Conservation (phyloP, 2,329 filamentous ascomycete genomes). For the Chrysosporium queenslandicum region DNA sequence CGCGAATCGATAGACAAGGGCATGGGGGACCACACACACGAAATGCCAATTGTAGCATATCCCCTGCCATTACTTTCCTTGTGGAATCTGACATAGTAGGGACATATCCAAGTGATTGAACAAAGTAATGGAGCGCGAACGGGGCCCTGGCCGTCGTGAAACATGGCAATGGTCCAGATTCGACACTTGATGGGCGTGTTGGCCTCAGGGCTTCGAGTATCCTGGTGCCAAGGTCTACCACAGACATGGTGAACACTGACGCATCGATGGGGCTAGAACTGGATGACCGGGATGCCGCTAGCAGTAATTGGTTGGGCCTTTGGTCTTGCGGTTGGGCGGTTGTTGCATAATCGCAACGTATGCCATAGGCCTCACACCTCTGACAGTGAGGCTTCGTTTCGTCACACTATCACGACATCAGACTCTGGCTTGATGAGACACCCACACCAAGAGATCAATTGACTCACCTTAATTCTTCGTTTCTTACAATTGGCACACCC, state of each 20-base stretch:
- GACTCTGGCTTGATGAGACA: neutral
- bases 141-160: slow-evolving; percentile 13
- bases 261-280: slow-evolving; percentile 1
- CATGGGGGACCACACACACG: slow-evolving; percentile 19
- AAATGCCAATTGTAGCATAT: slow-evolving; percentile 26
- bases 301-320: neutral
- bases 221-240: slow-evolving; percentile 12
- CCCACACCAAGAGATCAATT: neutral
- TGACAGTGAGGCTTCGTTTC: slow-evolving; percentile 27
- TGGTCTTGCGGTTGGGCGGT: slow-evolving; percentile 2
- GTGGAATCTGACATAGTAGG: slow-evolving; percentile 15
- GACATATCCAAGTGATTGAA: slow-evolving; percentile 16
- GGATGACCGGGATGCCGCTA: slow-evolving; percentile 10
- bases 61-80: slow-evolving; percentile 19
- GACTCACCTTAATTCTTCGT: slow-evolving; percentile 29
- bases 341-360: slow-evolving; percentile 25
- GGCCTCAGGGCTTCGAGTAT: slow-evolving; percentile 23
- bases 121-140: slow-evolving; percentile 26
- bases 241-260: slow-evolving; percentile 9
- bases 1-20: neutral
- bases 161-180: slow-evolving; percentile 3
- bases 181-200: slow-evolving; percentile 7
- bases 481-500: slow-evolving; percentile 30
- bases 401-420: slow-evolving; percentile 24
- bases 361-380: slow-evolving; percentile 25